Evolutionary conservation across 2,329 filamentous ascomycete genomes (phyloP), one percentile per base, ranked within the genome.

Genomic region (Pezicula radicicola): DNA sequence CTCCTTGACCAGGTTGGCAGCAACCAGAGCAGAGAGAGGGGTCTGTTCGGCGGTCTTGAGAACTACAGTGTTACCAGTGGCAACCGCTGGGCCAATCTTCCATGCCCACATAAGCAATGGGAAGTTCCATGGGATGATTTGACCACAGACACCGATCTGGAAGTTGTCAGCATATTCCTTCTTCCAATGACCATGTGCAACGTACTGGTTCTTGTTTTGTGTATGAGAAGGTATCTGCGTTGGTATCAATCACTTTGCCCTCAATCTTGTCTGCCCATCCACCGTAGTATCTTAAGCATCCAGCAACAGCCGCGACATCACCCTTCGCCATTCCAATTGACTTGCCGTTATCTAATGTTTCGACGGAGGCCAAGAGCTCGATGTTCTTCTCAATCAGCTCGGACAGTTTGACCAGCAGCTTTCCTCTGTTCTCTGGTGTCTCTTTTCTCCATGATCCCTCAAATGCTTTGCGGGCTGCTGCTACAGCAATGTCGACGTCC

Each of bases 271-370:
- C 85, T 55, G 85, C 84, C 80, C 82, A 88, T 52, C 85, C 86
- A 63, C 79, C 85, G 68, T 92, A 94, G 76, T 93, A 97, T 72
- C 91, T 84, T 65, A 97, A 72, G 74, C 81, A 87, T 66, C 79
- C 85, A 59, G 82, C 77, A 53, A 85, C 85, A 61, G 82, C 80
- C 50, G 70, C 75, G 40, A 96, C 79, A 67, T 96, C 91, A 36
- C 84, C 87, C 67, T 84, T 87, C 56, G 89, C 87, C 80, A 90
- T 83, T 66, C 67, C 78, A 69, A 91, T 81, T 57, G 88, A 84
- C 81, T 94, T 94, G 70, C 88, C 92, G 67, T 95, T 91, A 78
- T 95, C 91, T 51, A 96, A 80, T 39, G 90, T 85, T 78, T 96
- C 92, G 53, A 96, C 85, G 18, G 90, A 81, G 50, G 89, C 88